Evolutionary conservation across 495 filamentous ascomycete genomes (phyloP).

Genomic region (Apiosordaria backusii): DNA sequence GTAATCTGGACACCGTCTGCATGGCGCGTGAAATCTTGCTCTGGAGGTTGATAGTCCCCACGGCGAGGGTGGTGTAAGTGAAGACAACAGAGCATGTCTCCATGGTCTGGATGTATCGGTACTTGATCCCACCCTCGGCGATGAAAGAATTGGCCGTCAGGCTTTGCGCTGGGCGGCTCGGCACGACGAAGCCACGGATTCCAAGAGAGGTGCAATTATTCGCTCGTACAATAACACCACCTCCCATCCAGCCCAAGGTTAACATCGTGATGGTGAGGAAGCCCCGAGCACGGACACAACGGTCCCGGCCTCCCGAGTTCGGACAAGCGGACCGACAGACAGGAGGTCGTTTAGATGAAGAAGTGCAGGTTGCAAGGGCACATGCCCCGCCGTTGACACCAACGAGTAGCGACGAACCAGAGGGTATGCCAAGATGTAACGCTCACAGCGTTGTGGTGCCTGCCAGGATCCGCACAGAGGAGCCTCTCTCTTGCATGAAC

Average conservation of each 20-base stretch:
- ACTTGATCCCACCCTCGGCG: no score
- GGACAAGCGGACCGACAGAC: constrained; percentile 2
- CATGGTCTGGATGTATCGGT: no score
- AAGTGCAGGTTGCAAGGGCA: background rate
- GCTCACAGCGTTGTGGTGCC: background rate
- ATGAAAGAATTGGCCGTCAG: no score
- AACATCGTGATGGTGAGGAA: background rate
- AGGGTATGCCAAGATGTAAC: background rate
- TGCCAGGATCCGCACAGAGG: background rate
- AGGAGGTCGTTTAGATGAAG: background rate
- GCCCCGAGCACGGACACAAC: background rate
- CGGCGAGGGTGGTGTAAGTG: background rate
- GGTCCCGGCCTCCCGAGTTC: background rate
- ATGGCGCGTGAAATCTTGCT: no score
- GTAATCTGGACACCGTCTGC: background rate
- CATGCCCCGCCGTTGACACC: constrained; percentile 1
- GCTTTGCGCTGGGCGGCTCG: background rate
- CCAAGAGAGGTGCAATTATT: background rate
- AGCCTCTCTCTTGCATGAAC: background rate
- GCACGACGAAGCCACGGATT: background rate
- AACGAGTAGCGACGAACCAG: background rate
- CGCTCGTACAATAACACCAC: no score
- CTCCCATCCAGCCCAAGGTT: background rate
- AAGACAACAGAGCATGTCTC: background rate
- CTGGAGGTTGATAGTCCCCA: no score